phyloP scores from a whole-genome alignment of 345 rosid species.

The Bruguiera gymnorhiza region DNA sequence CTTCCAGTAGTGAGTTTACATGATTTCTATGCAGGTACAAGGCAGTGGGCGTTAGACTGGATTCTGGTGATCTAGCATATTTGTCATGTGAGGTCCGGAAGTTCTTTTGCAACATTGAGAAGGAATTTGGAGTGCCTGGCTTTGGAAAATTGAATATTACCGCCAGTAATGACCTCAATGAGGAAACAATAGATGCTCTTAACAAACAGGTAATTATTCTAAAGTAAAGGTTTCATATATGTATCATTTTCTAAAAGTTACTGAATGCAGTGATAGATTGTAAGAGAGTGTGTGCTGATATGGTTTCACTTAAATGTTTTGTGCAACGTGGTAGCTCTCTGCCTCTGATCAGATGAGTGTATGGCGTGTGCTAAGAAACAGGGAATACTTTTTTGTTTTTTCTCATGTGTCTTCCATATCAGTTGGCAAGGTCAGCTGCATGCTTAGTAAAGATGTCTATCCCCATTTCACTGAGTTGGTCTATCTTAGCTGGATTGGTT shows the following conservation, averaged over 20 bases:
- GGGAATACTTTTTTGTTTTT: too few species aligned
- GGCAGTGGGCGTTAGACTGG: conserved; percentile 86
- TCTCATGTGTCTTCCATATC: background rate
- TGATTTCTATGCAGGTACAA: conserved; percentile 55
- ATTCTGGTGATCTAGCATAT: conserved; percentile 96
- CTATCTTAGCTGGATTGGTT: conserved; percentile 5
- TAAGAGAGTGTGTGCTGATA: background rate
- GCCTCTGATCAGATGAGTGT: background rate
- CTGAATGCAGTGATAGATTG: background rate
- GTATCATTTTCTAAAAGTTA: background rate
- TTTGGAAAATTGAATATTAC: conserved; percentile 76
- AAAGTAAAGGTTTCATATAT: background rate
- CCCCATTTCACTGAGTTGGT: background rate
- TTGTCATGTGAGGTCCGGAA: conserved; percentile 72
- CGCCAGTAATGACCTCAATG: conserved; percentile 93
- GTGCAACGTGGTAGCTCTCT: background rate
- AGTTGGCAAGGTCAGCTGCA: background rate
- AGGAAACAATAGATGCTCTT: conserved; percentile 92
- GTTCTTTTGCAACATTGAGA: conserved; percentile 62
- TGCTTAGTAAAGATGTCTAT: background rate
- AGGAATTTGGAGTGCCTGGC: conserved; percentile 56
- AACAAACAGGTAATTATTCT: conserved; percentile 71
- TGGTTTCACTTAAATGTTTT: background rate
- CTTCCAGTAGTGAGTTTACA: conserved; percentile 20
- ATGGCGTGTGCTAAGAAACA: background rate